phyloP scores from a whole-genome alignment of 768 basidiomycete genomes.

The Serendipita vermifera region DNA sequence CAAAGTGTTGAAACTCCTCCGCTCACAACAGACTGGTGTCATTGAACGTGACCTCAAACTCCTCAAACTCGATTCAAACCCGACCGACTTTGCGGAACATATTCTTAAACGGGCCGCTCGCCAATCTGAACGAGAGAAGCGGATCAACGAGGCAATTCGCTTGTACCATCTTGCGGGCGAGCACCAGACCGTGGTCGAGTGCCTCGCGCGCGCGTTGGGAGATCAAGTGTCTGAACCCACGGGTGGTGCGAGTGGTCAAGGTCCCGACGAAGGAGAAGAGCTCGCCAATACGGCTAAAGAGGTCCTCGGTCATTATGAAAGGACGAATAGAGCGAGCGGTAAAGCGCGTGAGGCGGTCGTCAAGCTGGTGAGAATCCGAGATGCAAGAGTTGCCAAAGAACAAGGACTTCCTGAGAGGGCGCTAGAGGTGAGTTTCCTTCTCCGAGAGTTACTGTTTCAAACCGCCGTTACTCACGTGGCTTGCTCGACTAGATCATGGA shows the following conservation, averaged over 20 bases:
- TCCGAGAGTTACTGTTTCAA: too few species aligned
- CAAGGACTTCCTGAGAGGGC: slow-evolving; percentile 60
- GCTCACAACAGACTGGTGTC: slow-evolving; percentile 50
- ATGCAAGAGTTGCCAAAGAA: slow-evolving; percentile 66
- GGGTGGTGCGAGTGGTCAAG: slow-evolving; percentile 26
- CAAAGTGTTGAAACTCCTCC: too few species aligned
- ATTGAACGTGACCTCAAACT: slow-evolving; percentile 75
- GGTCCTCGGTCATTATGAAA: slow-evolving; percentile 68
- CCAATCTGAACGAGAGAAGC: slow-evolving; percentile 71
- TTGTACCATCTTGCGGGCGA: slow-evolving; percentile 91
- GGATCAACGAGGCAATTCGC: slow-evolving; percentile 82
- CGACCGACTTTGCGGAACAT: slow-evolving; percentile 58
- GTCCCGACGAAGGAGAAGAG: slow-evolving; percentile 42
- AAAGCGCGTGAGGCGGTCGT: slow-evolving; percentile 63
- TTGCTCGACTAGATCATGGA: slow-evolving; percentile 57
- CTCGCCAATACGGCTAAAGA: slow-evolving; percentile 66
- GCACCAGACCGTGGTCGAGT: slow-evolving; percentile 73
- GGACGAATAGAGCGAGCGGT: slow-evolving; percentile 58
- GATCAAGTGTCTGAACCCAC: slow-evolving; percentile 58
- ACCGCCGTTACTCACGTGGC: not conserved
- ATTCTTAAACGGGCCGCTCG: slow-evolving; percentile 76
- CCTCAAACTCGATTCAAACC: slow-evolving; percentile 49
- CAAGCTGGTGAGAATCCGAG: slow-evolving; percentile 62
- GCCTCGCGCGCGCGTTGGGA: slow-evolving; percentile 78
- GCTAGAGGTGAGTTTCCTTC: slow-evolving; percentile 50